Percentiles rank a stretch among this genome's conserved stretches.
These are phyloP conservation scores for Lepidium didymum DNA, from an alignment of 345 rosid species.

Conservation along the genomic window DNA sequence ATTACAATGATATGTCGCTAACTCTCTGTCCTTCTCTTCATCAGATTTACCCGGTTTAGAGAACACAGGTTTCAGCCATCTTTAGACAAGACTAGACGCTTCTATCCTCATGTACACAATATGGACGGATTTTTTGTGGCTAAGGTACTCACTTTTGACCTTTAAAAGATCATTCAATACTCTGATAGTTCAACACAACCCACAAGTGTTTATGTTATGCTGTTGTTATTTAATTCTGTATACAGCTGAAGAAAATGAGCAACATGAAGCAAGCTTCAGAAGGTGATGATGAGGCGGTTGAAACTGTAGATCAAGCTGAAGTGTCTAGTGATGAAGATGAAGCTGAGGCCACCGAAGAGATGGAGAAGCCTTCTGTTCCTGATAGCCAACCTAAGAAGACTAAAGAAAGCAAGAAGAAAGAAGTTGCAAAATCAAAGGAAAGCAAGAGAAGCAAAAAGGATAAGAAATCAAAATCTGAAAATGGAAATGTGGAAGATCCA, in stretches of 20 bases:
- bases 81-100: slow-evolving; percentile 55
- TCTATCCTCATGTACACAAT: slow-evolving; percentile 80
- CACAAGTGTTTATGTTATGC: not conserved
- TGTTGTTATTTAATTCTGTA: not conserved
- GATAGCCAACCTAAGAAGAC: not conserved
- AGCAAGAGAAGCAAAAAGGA: not conserved
- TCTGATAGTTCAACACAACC: not conserved
- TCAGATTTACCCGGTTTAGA: slow-evolving; percentile 51
- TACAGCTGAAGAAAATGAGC: slow-evolving; percentile 81
- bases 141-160: slow-evolving; percentile 44
- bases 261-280: slow-evolving; percentile 42
- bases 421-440: slow-evolving; percentile 4
- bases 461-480: slow-evolving; percentile 6
- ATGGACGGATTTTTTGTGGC: slow-evolving; percentile 93
- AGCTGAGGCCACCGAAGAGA: slow-evolving; percentile 11
- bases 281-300: slow-evolving; percentile 28
- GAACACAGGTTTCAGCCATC: slow-evolving; percentile 64
- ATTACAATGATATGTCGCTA: not conserved
- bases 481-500: slow-evolving; percentile 23
- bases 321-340: slow-evolving; percentile 14
- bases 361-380: not conserved
- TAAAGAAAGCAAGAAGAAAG: slow-evolving; percentile 17
- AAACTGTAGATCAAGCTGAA: slow-evolving; percentile 40
- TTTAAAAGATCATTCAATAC: not conserved
- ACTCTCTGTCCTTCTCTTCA: slow-evolving; percentile 4